A percentile compares a stretch with the other conserved stretches of the same genome.
These are phyloP conservation scores for Nannochloris sp. DNA, from an alignment of 139 green algal genomes.

Conservation along the genomic window DNA sequence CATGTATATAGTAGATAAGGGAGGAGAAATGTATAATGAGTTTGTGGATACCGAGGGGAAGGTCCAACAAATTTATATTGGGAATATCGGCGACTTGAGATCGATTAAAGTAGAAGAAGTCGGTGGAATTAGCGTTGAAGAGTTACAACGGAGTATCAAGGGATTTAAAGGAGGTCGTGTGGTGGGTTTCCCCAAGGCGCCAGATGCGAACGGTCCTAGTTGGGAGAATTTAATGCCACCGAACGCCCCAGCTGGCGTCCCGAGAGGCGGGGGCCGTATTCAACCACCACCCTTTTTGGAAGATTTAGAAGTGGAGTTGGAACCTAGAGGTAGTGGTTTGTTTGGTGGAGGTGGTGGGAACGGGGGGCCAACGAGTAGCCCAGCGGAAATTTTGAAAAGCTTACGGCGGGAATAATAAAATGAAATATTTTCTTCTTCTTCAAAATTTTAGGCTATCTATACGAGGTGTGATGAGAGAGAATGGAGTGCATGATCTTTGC, in stretches of 20 bases:
- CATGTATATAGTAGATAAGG: slow-evolving; percentile 31
- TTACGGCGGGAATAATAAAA: too few relatives aligned
- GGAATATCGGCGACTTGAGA: slow-evolving; percentile 29
- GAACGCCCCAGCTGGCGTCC: slow-evolving; percentile 4
- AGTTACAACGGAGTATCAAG: slow-evolving; percentile 11
- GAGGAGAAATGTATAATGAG: slow-evolving; percentile 27
- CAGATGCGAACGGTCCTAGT: background rate
- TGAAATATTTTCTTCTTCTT: too few relatives aligned
- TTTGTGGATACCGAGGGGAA: slow-evolving; percentile 25
- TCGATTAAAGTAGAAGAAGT: slow-evolving; percentile 20
- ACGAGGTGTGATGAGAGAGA: too few relatives aligned
- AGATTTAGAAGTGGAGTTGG: slow-evolving; percentile 22
- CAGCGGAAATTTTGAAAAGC: too few relatives aligned
- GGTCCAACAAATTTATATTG: slow-evolving; percentile 18
- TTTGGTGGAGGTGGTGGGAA: background rate
- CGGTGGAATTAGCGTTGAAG: slow-evolving; percentile 22
- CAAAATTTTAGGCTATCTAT: too few relatives aligned
- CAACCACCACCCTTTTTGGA: slow-evolving; percentile 26
- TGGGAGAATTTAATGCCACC: slow-evolving; percentile 24
- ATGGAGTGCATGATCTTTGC: too few relatives aligned
- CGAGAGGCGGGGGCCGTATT: slow-evolving; percentile 1
- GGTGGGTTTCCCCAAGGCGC: slow-evolving; percentile 6
- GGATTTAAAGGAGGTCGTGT: slow-evolving; percentile 12
- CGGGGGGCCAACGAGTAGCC: too few relatives aligned
- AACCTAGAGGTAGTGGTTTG: slow-evolving; percentile 1